These are phyloP conservation scores for Hypoxylon rickii DNA, from an alignment of 495 filamentous ascomycete species.

Conservation along the genomic window DNA sequence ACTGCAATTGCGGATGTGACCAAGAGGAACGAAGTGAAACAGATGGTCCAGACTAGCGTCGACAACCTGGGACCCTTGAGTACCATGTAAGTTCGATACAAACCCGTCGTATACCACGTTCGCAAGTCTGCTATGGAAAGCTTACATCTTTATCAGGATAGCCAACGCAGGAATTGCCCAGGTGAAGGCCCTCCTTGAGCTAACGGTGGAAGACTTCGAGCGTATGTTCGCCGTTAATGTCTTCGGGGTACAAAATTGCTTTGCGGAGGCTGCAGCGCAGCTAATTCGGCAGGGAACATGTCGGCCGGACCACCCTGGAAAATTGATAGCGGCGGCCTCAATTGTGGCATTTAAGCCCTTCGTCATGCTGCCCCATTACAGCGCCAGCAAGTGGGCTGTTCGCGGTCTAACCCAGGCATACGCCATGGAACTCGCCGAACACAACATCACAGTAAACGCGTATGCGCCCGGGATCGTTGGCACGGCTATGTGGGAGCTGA, in stretches of 20 bases:
- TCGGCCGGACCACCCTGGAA: conserved; percentile 43
- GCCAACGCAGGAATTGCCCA: conserved; percentile 66
- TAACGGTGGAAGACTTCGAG: conserved; percentile 54
- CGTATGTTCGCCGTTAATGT: conserved; percentile 61
- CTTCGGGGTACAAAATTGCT: conserved; percentile 62
- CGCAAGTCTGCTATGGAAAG: not conserved
- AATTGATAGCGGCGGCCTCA: conserved; percentile 59
- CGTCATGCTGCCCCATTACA: conserved; percentile 57
- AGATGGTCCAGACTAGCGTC: conserved; percentile 53
- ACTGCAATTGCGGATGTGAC: conserved; percentile 60
- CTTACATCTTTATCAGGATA: conserved; percentile 32
- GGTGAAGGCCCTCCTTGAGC: conserved; percentile 55
- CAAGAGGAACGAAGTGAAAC: conserved; percentile 51
- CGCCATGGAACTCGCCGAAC: conserved; percentile 59
- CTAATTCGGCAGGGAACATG: conserved; percentile 54
- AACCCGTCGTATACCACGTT: not conserved
- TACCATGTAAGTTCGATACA: conserved; percentile 54
- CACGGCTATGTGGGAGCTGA: conserved; percentile 64
- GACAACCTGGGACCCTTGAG: conserved; percentile 56
- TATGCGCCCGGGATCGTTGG: conserved; percentile 67
- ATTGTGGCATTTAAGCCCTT: conserved; percentile 63
- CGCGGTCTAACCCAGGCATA: conserved; percentile 61
- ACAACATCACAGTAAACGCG: conserved; percentile 65
- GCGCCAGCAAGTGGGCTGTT: conserved; percentile 64
- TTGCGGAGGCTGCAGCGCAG: conserved; percentile 56